These are phyloP conservation scores for Diddensiella santjacobensis DNA, from an alignment of 805 yeast species.

Conservation along the genomic window DNA sequence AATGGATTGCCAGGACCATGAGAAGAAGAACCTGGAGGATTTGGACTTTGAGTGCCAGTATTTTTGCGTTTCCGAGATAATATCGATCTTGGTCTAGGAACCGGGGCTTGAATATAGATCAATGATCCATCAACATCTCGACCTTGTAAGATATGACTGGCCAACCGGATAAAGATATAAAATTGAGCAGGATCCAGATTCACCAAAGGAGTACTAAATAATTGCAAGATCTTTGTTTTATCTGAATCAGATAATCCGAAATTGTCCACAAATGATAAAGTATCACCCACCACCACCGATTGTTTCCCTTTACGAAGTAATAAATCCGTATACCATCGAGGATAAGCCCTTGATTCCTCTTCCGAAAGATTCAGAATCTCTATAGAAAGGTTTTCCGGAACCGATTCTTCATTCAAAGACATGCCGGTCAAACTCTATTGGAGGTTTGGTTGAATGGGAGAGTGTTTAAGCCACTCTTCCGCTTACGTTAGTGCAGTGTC, in stretches of 20 bases:
- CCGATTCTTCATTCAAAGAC: constrained; percentile 1
- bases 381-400: constrained; percentile 20
- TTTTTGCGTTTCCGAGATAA: constrained; percentile 51
- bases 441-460: too few relatives aligned
- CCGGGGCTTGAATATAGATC: constrained; percentile 48
- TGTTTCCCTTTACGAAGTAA: constrained; percentile 62
- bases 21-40: constrained; percentile 6
- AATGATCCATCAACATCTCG: constrained; percentile 42
- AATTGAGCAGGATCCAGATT: constrained; percentile 84
- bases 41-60: constrained; percentile 7
- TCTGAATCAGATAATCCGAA: constrained; percentile 57
- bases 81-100: constrained; percentile 79
- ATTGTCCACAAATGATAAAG: constrained; percentile 72
- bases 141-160: constrained; percentile 61
- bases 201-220: constrained; percentile 36
- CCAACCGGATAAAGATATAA: constrained; percentile 77
- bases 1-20: constrained; percentile 27
- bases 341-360: constrained; percentile 78
- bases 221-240: constrained; percentile 38
- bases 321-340: constrained; percentile 90
- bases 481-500: too few relatives aligned
- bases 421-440: background rate
- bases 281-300: constrained; percentile 68
- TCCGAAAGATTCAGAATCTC: constrained; percentile 55
- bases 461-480: too few relatives aligned